These are phyloP conservation scores for Petunia secreta DNA, from an alignment of 257 asterid genomes.

Conservation along the genomic window DNA sequence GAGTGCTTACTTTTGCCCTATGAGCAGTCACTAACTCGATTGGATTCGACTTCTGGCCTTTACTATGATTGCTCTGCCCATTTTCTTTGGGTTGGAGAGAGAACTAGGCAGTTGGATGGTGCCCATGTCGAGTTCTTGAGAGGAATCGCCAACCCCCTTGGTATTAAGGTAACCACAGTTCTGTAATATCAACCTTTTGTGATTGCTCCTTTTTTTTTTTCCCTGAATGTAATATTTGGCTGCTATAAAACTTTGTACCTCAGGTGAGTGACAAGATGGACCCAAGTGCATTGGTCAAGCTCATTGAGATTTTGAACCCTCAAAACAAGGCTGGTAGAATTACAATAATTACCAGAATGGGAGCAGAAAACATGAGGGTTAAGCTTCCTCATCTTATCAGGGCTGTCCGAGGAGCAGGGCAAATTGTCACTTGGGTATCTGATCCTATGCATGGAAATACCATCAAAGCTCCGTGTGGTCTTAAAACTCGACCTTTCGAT, in stretches of 20 bases:
- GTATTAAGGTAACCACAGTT: constrained; percentile 57
- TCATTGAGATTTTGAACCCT: constrained; percentile 77
- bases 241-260: constrained; percentile 26
- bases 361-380: constrained; percentile 90
- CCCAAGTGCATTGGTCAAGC: constrained; percentile 72
- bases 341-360: constrained; percentile 85
- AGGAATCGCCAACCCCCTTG: constrained; percentile 81
- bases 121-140: constrained; percentile 82
- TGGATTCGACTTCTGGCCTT: constrained; percentile 77
- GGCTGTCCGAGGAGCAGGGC: constrained; percentile 84
- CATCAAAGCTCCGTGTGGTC: constrained; percentile 88
- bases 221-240: constrained; percentile 12
- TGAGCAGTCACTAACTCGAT: constrained; percentile 75
- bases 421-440: constrained; percentile 81
- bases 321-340: constrained; percentile 76
- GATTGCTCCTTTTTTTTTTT: not conserved
- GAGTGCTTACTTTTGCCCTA: constrained; percentile 84
- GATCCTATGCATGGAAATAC: constrained; percentile 97
- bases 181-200: not conserved
- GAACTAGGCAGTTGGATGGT: constrained; percentile 81
- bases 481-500: constrained; percentile 83
- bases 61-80: constrained; percentile 84
- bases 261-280: constrained; percentile 89
- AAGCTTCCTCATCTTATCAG: constrained; percentile 82
- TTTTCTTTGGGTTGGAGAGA: constrained; percentile 79